A percentile compares a stretch with the other conserved stretches of the same genome.
phyloP scores from a whole-genome alignment of 257 asterid genomes.

The Solanum pimpinellifolium region DNA sequence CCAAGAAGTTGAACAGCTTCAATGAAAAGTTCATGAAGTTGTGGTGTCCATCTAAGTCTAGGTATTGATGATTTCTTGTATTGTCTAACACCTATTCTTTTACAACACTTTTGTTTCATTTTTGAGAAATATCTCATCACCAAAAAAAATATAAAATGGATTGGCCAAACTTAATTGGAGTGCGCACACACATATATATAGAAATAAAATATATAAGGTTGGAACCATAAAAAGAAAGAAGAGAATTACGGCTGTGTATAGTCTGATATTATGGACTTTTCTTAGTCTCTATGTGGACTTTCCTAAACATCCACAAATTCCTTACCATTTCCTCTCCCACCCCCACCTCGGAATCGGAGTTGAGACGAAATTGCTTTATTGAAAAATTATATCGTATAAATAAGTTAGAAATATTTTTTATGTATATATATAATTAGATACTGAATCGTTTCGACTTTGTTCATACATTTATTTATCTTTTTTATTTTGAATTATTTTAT shows the following conservation, averaged over 20 bases:
- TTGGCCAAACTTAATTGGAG: background rate
- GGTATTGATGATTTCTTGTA: conserved; percentile 20
- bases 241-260: background rate
- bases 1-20: conserved; percentile 22
- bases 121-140: background rate
- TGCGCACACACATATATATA: background rate
- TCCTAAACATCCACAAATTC: background rate
- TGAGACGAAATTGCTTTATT: background rate
- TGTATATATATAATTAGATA: background rate
- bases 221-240: background rate
- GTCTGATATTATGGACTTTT: conserved; percentile 6
- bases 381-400: background rate
- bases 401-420: background rate
- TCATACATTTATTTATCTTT: background rate
- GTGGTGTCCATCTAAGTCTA: conserved; percentile 27
- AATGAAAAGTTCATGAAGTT: conserved; percentile 20
- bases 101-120: background rate
- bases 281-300: background rate
- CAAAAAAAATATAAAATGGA: background rate
- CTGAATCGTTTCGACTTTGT: background rate
- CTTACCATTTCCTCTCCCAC: background rate
- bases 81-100: conserved; percentile 6
- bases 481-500: background rate
- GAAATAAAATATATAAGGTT: background rate
- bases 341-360: background rate